Evolutionary conservation across 2,329 filamentous ascomycete genomes (phyloP).

Genomic region (Colletotrichum musicola): DNA sequence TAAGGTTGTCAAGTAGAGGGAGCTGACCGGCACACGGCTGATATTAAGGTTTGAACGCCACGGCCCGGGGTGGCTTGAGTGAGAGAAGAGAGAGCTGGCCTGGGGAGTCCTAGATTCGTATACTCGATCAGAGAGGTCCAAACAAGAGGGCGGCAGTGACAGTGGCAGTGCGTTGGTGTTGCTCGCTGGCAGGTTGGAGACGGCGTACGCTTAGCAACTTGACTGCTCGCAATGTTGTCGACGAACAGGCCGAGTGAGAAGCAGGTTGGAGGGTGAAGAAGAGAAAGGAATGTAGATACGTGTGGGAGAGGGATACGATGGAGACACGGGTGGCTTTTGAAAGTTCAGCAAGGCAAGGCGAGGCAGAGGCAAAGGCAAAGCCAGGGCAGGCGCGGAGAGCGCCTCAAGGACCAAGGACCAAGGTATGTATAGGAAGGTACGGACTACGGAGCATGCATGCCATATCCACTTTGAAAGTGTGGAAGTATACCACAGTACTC

Average conservation of each 20-base stretch:
- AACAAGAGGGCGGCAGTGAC: not conserved
- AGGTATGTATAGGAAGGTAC: conserved; percentile 16
- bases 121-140: conserved; percentile 11
- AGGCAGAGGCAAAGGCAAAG: too few relatives aligned
- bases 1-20: not conserved
- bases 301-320: conserved; percentile 22
- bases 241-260: not conserved
- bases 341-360: conserved; percentile 12
- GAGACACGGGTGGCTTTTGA: conserved; percentile 38
- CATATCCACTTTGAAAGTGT: not conserved
- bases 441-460: not conserved
- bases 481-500: not conserved
- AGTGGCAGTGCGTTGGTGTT: not conserved
- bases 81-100: not conserved
- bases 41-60: conserved; percentile 29
- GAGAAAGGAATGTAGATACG: conserved; percentile 8
- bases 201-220: conserved; percentile 1
- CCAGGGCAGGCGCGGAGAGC: conserved; percentile 31
- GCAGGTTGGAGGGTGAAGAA: not conserved
- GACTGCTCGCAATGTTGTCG: conserved; percentile 1
- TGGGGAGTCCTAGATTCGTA: not conserved
- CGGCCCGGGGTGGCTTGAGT: conserved; percentile 28
- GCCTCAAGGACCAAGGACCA: conserved; percentile 30
- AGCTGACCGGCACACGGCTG: conserved; percentile 18
- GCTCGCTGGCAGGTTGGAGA: conserved; percentile 5